A percentile compares a stretch with the other conserved stretches of the same genome.
Conservation (phyloP, 75 land plant species). For the Selaginella moellendorffii region DNA sequence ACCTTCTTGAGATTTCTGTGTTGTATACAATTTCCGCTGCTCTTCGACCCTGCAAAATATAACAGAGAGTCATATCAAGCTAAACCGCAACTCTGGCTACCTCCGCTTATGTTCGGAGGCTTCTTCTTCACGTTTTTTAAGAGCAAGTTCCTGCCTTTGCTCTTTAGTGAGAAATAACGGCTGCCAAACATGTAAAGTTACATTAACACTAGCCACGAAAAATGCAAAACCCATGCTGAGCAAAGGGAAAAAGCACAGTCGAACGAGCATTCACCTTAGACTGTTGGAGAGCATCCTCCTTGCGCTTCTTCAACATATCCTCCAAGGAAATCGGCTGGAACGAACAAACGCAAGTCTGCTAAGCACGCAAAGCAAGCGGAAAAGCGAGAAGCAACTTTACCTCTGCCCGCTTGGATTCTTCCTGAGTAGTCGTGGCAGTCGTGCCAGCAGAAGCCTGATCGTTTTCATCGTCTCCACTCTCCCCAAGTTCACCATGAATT, state of each 20-base stretch:
- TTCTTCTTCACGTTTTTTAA: conserved; percentile 64
- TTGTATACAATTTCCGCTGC: neutral
- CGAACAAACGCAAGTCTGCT: neutral
- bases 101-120: conserved; percentile 48
- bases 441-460: neutral
- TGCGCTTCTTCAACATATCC: conserved; percentile 28
- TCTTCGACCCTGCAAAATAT: neutral
- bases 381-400: neutral
- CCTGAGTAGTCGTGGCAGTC: neutral
- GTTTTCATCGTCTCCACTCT: conserved; percentile 16
- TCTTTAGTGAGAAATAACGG: conserved; percentile 82
- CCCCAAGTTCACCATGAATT: neutral
- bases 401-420: conserved; percentile 16
- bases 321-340: conserved; percentile 32
- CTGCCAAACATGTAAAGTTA: conserved; percentile 19
- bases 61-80: neutral
- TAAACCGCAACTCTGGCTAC: conserved; percentile 10
- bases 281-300: conserved; percentile 29
- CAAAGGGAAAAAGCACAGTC: neutral
- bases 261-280: conserved; percentile 21
- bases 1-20: neutral
- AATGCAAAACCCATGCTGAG: neutral
- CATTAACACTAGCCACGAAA: conserved; percentile 5
- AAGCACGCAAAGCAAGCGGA: neutral
- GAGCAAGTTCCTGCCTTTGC: conserved; percentile 64